Evolutionary conservation across 352 stramenopile genomes (phyloP).

Genomic region (Phytophthora ramorum): DNA sequence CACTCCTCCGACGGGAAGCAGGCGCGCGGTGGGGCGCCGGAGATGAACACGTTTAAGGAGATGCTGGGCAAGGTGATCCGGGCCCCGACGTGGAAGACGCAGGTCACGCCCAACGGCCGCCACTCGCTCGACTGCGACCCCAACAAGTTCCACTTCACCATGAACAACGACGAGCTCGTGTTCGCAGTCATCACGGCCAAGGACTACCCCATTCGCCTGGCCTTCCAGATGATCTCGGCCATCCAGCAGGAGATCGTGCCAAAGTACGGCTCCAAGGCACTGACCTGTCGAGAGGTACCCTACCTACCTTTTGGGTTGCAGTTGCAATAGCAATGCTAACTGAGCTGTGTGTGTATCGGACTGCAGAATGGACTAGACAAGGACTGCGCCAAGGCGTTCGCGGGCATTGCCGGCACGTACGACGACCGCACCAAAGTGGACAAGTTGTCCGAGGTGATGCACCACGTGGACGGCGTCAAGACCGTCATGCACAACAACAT

Average conservation of each 20-base stretch:
- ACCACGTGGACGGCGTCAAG: conserved; percentile 84
- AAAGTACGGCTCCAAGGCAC: conserved; percentile 76
- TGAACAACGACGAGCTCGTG: conserved; percentile 90
- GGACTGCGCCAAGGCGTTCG: conserved; percentile 72
- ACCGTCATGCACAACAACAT: conserved; percentile 91
- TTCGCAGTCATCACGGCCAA: conserved; percentile 83
- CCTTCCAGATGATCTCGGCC: conserved; percentile 82
- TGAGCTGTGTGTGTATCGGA: conserved; percentile 1
- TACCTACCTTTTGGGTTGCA: background rate
- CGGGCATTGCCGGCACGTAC: conserved; percentile 71
- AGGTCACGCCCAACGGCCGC: conserved; percentile 85
- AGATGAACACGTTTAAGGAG: conserved; percentile 73
- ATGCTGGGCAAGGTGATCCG: conserved; percentile 87
- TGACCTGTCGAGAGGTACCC: conserved; percentile 79
- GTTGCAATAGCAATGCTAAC: conserved; percentile 1
- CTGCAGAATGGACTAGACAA: conserved; percentile 77
- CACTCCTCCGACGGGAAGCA: conserved; percentile 57
- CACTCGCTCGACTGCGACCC: conserved; percentile 88
- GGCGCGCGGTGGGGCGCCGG: conserved; percentile 47
- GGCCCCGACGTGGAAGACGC: conserved; percentile 85
- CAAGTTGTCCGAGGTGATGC: conserved; percentile 87
- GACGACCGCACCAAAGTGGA: conserved; percentile 90
- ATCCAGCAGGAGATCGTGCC: conserved; percentile 82
- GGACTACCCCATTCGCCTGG: conserved; percentile 83
- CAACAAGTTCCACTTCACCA: conserved; percentile 91